Base-by-base conservation (phyloP, 257 asterid genomes). In the Primulina huaijiensis region DNA sequence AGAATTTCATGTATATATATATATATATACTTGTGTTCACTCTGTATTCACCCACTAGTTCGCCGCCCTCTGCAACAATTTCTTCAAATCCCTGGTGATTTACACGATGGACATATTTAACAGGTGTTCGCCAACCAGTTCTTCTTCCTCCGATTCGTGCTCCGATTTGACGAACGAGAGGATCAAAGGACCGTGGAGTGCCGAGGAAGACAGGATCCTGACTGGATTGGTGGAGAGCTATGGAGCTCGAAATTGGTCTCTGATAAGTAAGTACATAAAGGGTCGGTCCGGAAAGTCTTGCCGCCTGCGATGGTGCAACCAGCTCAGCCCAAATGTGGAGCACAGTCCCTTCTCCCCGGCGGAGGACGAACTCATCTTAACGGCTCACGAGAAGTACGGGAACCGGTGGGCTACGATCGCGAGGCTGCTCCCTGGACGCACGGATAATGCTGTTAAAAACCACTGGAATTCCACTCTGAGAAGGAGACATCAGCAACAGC, bases 341-440 rank as follows among this genome's bases (percentile, higher is more conserved):
- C 97, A 87, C 87, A 88, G 97, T 17, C 89, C 97, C 1, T 90
- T 88, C 72, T 85, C 96, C 27, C 63, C 86, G 30, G 87, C 76
- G 14, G 96, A 88, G 77, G 97, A 90, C 57, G 88, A 87, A 1
- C 53, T 80, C 63, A 88, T 90, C 72, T 6, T 87, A 58, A 87
- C 88, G 17, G 96, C 96, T 58, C 96, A 87, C 76, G 77, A 74
- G 0, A 74, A 62, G 70, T 82, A 88, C 65, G 97, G 94, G 0
- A 90, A 90, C 71, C 68, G 95, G 11, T 90, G 97, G 96, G 97
- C 97, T 27, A 88, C 92, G 69, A 90, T 90, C 65, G 97, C 97
- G 8, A 76, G 94, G 56, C 69, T 90, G 64, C 88, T 90, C 1
- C 93, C 87, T 12, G 97, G 97, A 16, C 85, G 97, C 29, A 90